phyloP scores from a whole-genome alignment of 176 grass and related monocot species.

The Hordeum marinum region DNA sequence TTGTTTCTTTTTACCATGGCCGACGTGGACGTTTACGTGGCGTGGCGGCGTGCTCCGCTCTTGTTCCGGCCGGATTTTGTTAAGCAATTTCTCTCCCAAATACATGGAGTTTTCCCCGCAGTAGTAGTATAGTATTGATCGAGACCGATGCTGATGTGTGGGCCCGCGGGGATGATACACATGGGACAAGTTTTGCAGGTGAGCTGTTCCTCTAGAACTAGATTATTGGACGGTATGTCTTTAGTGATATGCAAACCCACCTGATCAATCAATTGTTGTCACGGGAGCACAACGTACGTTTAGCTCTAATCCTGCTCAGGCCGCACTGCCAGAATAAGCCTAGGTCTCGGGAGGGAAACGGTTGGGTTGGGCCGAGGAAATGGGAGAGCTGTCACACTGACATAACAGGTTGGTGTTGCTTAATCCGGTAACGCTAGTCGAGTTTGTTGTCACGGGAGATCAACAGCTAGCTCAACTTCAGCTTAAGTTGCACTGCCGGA shows the following conservation, averaged over 20 bases:
- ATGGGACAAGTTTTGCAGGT: neutral
- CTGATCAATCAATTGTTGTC: neutral
- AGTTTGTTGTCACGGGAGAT: neutral
- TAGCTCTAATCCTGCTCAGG: neutral
- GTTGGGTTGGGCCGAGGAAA: neutral
- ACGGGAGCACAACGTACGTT: neutral
- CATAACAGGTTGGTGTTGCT: neutral
- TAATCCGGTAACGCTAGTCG: neutral
- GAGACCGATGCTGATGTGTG: neutral
- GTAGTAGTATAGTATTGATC: neutral
- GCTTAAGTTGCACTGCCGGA: neutral
- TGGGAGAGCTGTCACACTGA: neutral
- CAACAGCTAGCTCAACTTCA: neutral
- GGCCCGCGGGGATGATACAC: neutral
- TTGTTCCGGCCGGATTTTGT: neutral
- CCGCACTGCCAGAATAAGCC: neutral
- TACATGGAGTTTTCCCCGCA: neutral
- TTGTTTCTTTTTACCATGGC: neutral
- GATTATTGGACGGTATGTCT: too few relatives aligned
- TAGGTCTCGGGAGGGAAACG: neutral
- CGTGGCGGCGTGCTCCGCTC: neutral
- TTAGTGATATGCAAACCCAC: neutral
- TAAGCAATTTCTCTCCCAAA: neutral
- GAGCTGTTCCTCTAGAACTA: neutral
- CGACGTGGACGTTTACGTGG: neutral